Evolutionary conservation across 1,284 basidiomycete genomes (phyloP), one percentile per base, ranked within the genome.

Genomic region (Ganoderma meredithae): DNA sequence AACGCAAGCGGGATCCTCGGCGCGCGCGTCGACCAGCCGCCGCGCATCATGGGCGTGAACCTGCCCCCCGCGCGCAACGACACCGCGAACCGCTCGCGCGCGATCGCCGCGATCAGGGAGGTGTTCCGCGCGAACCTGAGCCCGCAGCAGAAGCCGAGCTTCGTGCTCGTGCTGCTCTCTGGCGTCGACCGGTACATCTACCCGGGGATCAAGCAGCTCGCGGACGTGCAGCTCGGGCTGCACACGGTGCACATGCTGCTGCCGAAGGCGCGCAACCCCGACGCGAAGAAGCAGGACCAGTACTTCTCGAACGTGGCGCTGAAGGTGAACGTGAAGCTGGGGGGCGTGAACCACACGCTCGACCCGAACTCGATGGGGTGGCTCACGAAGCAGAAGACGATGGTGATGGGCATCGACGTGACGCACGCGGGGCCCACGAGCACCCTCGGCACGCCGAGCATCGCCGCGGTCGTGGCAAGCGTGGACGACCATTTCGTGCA

Each of bases 331-430:
- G 87, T 87, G 40, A 95, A 95, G 79, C 86, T 95, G 1, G 91
- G 92, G 2, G 94, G 94, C 0, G 79, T 89, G 31, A 95, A 95
- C 74, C 92, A 94, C 77, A 75, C 85, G 69, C 79, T 94, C 39
- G 88, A 90, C 52, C 73, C 80, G 0, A 72, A 71, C 3, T 85
- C 85, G 2, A 87, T 90, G 84, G 71, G 70, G 27, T 94, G 92
- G 92, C 77, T 94, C 52, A 86, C 77, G 2, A 36, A 36, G 36
- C 36, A 36, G 74, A 84, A 84, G 68, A 93, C 93, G 19, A 95
- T 95, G 89, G 79, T 95, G 76, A 88, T 95, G 12, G 94, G 93
- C 0, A 90, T 91, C 53, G 91, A 95, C 73, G 93, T 95, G 1
- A 93, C 91, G 0, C 92, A 95, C 77, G 89, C 91, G 1, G 83